phyloP scores from a whole-genome alignment of 805 yeast species.

The Candida glaebosa region DNA sequence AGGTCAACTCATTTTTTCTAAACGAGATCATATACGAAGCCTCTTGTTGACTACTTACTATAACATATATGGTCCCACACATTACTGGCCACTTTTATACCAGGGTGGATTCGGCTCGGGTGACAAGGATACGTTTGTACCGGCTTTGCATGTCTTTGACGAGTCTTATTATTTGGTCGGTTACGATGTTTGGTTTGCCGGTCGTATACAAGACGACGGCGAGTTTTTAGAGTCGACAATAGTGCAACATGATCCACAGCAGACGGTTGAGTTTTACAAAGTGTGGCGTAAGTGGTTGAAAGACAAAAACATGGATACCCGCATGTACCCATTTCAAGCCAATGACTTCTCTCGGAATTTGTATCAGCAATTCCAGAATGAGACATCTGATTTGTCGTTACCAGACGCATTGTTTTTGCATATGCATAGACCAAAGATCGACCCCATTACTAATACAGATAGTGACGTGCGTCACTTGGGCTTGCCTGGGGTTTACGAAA shows the following conservation, averaged over 20 bases:
- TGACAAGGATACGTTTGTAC: slow-evolving; percentile 36
- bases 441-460: slow-evolving; percentile 21
- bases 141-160: slow-evolving; percentile 33
- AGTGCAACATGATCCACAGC: slow-evolving; percentile 29
- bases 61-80: slow-evolving; percentile 26
- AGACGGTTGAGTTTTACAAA: slow-evolving; percentile 13
- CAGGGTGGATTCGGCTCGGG: slow-evolving; percentile 35
- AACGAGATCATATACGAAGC: slow-evolving; percentile 27
- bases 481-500: slow-evolving; percentile 14
- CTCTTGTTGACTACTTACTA: slow-evolving; percentile 33
- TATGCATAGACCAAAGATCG: slow-evolving; percentile 31
- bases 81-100: slow-evolving; percentile 28
- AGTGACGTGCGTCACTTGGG: slow-evolving; percentile 22
- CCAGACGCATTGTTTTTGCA: slow-evolving; percentile 30
- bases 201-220: slow-evolving; percentile 11
- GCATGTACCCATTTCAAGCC: slow-evolving; percentile 29
- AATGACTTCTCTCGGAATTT: slow-evolving; percentile 23
- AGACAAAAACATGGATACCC: slow-evolving; percentile 20
- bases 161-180: slow-evolving; percentile 29
- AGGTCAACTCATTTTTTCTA: slow-evolving; percentile 35
- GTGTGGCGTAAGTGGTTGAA: slow-evolving; percentile 27
- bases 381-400: slow-evolving; percentile 8
- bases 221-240: slow-evolving; percentile 25
- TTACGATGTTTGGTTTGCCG: slow-evolving; percentile 15
- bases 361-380: slow-evolving; percentile 15